Conservation (phyloP, 2,329 filamentous ascomycete genomes). For the Talaromyces sp. region DNA sequence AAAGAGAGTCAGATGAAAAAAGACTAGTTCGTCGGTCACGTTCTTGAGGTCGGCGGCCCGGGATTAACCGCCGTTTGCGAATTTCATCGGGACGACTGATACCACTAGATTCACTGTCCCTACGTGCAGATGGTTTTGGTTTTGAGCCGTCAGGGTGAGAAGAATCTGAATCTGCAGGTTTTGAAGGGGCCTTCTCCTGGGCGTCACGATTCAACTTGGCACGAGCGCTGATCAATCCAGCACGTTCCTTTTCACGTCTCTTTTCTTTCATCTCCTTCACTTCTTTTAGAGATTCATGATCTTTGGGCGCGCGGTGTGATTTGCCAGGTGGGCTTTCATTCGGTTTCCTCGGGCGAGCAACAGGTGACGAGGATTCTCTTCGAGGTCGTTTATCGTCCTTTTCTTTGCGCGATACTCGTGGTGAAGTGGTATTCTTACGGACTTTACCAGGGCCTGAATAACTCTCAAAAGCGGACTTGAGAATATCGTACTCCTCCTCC, state of each 20-base stretch:
- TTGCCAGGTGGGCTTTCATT: slow-evolving; percentile 35
- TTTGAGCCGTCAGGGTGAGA: slow-evolving; percentile 30
- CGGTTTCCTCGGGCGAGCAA: slow-evolving; percentile 34
- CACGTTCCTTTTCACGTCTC: slow-evolving; percentile 8
- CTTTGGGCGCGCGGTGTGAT: slow-evolving; percentile 28
- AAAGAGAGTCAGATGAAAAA: slow-evolving; percentile 45
- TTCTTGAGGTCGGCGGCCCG: slow-evolving; percentile 45
- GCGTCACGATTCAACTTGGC: slow-evolving; percentile 29
- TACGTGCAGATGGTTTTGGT: slow-evolving; percentile 31
- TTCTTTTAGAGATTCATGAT: slow-evolving; percentile 27
- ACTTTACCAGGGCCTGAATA: slow-evolving; percentile 34
- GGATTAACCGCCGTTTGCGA: slow-evolving; percentile 43
- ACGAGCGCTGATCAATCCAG: slow-evolving; percentile 12
- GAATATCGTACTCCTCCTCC: slow-evolving; percentile 80
- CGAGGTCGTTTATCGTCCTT: slow-evolving; percentile 40
- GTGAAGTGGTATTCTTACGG: slow-evolving; percentile 40
- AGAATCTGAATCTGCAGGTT: slow-evolving; percentile 37
- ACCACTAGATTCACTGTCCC: slow-evolving; percentile 35
- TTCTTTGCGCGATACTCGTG: slow-evolving; percentile 43
- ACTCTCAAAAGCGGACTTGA: slow-evolving; percentile 66
- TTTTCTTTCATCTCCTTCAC: slow-evolving; percentile 33
- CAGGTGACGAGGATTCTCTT: slow-evolving; percentile 45
- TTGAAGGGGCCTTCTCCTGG: slow-evolving; percentile 25
- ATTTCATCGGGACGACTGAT: slow-evolving; percentile 37
- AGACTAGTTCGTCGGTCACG: slow-evolving; percentile 40